phyloP scores from a whole-genome alignment of 31 red algal species.

The Asparagopsis taxiformis region DNA sequence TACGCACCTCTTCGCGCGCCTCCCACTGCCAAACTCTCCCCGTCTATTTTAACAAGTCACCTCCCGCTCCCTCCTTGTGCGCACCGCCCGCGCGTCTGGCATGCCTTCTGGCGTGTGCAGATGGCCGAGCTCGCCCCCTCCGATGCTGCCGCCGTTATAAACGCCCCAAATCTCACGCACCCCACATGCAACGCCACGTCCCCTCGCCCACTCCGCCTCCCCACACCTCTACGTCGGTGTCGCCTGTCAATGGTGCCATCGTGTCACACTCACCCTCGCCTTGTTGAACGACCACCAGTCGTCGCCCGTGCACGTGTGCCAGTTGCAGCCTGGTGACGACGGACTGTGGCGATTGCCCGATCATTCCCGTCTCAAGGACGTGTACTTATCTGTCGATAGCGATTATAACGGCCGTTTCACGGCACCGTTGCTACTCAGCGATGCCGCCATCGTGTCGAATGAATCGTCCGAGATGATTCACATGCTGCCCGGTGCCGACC shows the following conservation, averaged over 20 bases:
- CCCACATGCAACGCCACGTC: not conserved
- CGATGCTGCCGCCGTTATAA: constrained; percentile 53
- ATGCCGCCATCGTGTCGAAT: constrained; percentile 63
- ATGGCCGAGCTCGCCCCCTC: constrained; percentile 89
- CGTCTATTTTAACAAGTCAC: too few relatives aligned
- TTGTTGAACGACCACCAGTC: constrained; percentile 25
- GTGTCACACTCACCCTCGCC: constrained; percentile 75
- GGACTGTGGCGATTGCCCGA: constrained; percentile 62
- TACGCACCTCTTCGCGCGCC: too few relatives aligned
- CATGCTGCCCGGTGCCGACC: constrained; percentile 17
- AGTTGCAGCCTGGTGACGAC: constrained; percentile 39
- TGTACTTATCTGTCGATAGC: constrained; percentile 30
- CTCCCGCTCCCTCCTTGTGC: constrained; percentile 14
- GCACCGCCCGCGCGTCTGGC: constrained; percentile 51
- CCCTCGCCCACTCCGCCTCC: not conserved
- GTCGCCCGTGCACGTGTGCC: constrained; percentile 20
- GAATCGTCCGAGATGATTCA: constrained; percentile 85
- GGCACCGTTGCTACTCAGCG: constrained; percentile 70
- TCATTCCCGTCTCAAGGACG: constrained; percentile 17
- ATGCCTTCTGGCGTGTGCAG: constrained; percentile 51
- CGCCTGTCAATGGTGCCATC: constrained; percentile 92
- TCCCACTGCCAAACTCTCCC: too few relatives aligned
- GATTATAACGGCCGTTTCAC: constrained; percentile 78
- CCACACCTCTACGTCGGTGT: constrained; percentile 63
- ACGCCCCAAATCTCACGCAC: constrained; percentile 56